Base-by-base conservation (phyloP, 495 filamentous ascomycete species). In the Sphaerosporella brunnea region DNA sequence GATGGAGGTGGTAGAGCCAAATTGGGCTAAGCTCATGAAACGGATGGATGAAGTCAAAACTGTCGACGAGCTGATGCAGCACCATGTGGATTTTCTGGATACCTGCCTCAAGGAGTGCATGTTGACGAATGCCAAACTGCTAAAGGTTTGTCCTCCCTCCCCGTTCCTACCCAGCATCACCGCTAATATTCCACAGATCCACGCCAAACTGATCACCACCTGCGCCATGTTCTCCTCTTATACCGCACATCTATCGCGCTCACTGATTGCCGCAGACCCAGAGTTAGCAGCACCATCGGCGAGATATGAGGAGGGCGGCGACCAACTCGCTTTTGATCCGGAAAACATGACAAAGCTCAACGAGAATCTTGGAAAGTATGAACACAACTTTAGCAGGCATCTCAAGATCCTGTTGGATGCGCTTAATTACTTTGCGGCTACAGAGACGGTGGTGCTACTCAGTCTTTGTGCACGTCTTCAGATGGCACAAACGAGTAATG, bases 91-190 rank as follows among this genome's bases (percentile, higher is more conserved):
- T 64, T 96, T 96, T 62, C 64, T 97, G 47, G 90, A 95, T 57
- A 95, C 88, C 10, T 97, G 90, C 63, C 67, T 97, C 47, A 96
- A 96, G 66, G 90, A 95, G 66, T 95, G 92, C 35, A 95, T 95
- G 88, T 71, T 97, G 26, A 96, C 92, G 9, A 94, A 97, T 60
- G 80, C 81, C 45, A 94, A 93, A 64, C 65, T 97, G 5, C 67
- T 97, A 16, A 78, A 83, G 68, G 90, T 95, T 72, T 40, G 72
- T 63, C 42, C 25, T 28, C 15, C 30, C 15, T 18, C n/a, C n/a
- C n/a, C n/a, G n/a, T n/a, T n/a, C n/a, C n/a, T n/a, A n/a, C n/a
- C n/a, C n/a, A n/a, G n/a, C n/a, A n/a, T n/a, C n/a, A n/a, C n/a
- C n/a, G n/a, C n/a, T n/a, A n/a, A n/a, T n/a, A n/a, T n/a, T n/a